Evolutionary conservation across 805 yeast genomes (phyloP), one percentile per base, ranked within the genome.

Genomic region (Saccharomycopsis sp.): DNA sequence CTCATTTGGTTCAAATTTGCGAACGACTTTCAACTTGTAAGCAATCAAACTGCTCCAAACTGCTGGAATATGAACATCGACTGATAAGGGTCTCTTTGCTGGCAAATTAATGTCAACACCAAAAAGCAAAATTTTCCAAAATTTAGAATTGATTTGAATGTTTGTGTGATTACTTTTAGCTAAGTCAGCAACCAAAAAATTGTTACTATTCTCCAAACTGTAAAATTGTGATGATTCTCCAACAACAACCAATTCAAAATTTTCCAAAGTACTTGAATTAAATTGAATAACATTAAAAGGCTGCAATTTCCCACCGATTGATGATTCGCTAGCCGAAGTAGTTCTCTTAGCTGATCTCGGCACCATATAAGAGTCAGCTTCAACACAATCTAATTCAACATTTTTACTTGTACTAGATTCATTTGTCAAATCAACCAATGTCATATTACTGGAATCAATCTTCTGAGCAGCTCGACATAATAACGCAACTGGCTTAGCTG

Each of bases 21-120:
- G 43, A 17, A 41, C 43, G 6, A 67, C 42, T 9, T 49, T 51
- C 7, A 75, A 50, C 27, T 59, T 65, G 56, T 77, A 83, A 0
- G 81, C 75, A 19, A 83, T 57, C 4, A 82, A 53, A 56, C 85
- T 77, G 41, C 79, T 75, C 77, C 80, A 75, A 0, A 79, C 74
- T 3, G 77, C 71, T 2, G 75, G 72, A 21, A 78, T 62, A n/a
- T 70, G 60, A 22, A 82, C 56, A 50, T 70, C 73, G 2, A 68
- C 64, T 4, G 70, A 58, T 3, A 77, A 60, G 4, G 77, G 70
- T 20, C 71, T 59, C 37, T 62, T 63, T 1, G 64, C 59, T 0
- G 76, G 75, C 5, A 74, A 51, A 0, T 72, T 56, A 1, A 71
- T 41, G 4, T 43, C 38, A 2, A 54, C 52, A 1, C 65, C 63